Percentiles rank a stretch among this genome's conserved stretches.
Evolutionary conservation across 2,329 filamentous ascomycete genomes (phyloP).

Genomic region (Trichoderma asperellum): DNA sequence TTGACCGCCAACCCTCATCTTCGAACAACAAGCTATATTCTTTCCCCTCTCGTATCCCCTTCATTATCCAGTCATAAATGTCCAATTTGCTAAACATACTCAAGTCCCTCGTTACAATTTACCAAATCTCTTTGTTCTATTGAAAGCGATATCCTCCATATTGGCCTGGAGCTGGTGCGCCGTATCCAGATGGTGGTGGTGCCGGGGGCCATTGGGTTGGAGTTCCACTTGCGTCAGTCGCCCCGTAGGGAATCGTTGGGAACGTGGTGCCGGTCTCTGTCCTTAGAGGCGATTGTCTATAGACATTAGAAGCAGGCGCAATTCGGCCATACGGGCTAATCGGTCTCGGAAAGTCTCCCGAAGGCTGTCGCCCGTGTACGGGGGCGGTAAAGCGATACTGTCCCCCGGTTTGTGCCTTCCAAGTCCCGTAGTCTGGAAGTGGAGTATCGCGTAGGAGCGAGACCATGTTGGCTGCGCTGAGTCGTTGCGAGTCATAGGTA

Average conservation of each 20-base stretch:
- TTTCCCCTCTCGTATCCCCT: background rate
- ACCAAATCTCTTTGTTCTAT: background rate
- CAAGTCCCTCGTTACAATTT: background rate
- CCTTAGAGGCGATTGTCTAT: constrained; percentile 57
- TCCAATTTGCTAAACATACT: constrained; percentile 6
- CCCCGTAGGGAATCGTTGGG: constrained; percentile 39
- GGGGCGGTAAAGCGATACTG: constrained; percentile 43
- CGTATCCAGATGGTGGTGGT: constrained; percentile 38
- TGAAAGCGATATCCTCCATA: constrained; percentile 45
- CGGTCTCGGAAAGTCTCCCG: constrained; percentile 51
- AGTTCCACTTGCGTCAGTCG: constrained; percentile 36
- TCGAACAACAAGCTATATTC: constrained; percentile 4
- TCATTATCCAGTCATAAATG: constrained; percentile 12
- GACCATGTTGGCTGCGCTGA: constrained; percentile 73
- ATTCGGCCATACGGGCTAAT: constrained; percentile 54
- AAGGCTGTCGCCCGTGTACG: constrained; percentile 47
- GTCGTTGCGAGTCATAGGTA: constrained; percentile 70
- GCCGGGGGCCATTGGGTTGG: constrained; percentile 39
- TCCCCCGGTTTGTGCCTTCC: constrained; percentile 52
- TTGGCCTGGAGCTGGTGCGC: constrained; percentile 41
- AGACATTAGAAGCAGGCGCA: constrained; percentile 47
- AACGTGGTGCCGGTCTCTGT: constrained; percentile 46
- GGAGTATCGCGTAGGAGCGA: constrained; percentile 70
- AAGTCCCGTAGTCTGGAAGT: constrained; percentile 64
- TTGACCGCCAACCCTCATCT: constrained; percentile 11